phyloP scores from a whole-genome alignment of 495 filamentous ascomycete genomes.

The Chaetomium tenue region DNA sequence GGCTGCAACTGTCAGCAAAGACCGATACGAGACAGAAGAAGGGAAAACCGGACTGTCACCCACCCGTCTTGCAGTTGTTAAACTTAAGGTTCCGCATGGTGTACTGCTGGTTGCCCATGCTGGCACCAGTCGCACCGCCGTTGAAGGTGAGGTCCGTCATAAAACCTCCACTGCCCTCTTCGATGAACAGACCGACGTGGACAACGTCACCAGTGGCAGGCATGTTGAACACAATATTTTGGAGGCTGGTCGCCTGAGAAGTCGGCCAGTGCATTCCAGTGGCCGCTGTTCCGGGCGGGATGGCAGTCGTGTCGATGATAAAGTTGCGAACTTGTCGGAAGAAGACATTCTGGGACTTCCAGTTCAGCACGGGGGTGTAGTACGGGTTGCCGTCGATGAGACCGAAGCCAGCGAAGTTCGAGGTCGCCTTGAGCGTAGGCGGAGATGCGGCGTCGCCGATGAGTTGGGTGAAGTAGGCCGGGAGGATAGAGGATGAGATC shows the following conservation, averaged over 20 bases:
- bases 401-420: conserved; percentile 61
- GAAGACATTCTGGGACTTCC: conserved; percentile 68
- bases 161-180: conserved; percentile 68
- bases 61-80: conserved; percentile 55
- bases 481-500: conserved; percentile 61
- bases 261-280: conserved; percentile 80
- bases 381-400: conserved; percentile 71
- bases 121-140: conserved; percentile 65
- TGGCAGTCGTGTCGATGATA: conserved; percentile 66
- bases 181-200: conserved; percentile 72
- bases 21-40: conserved; percentile 7
- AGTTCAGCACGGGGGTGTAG: conserved; percentile 53
- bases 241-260: conserved; percentile 70
- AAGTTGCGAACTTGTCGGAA: conserved; percentile 77
- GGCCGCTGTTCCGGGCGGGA: conserved; percentile 52
- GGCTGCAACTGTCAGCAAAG: conserved; percentile 37
- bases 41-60: conserved; percentile 33
- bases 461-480: conserved; percentile 67
- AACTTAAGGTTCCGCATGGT: conserved; percentile 74
- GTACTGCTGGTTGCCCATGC: conserved; percentile 77
- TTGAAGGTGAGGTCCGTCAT: conserved; percentile 64
- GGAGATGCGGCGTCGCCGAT: conserved; percentile 43
- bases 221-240: conserved; percentile 77
- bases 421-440: conserved; percentile 59
- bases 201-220: conserved; percentile 56